phyloP scores from a whole-genome alignment of 805 yeast species.

The Candida arabinofermentans region DNA sequence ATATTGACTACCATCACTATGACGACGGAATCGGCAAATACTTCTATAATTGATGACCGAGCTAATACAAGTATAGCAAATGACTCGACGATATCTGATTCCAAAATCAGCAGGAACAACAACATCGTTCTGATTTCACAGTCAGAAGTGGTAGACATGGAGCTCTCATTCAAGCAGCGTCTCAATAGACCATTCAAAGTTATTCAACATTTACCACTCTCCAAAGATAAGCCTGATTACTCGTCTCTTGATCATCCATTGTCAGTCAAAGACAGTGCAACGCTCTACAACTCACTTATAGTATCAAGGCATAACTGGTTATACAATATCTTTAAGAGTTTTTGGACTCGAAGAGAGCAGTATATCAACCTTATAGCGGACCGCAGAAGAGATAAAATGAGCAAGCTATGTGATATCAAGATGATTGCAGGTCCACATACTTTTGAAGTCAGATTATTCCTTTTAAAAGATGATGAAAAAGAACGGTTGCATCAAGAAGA shows the following conservation, averaged over 20 bases:
- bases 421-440: conserved; percentile 79
- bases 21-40: not conserved
- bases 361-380: conserved; percentile 46
- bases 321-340: conserved; percentile 65
- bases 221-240: conserved; percentile 60
- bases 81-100: not conserved
- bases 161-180: conserved; percentile 26
- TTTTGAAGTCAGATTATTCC: conserved; percentile 72
- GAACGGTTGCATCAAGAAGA: conserved; percentile 40
- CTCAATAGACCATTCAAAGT: conserved; percentile 58
- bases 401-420: conserved; percentile 74
- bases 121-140: conserved; percentile 26
- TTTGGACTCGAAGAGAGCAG: conserved; percentile 56
- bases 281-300: conserved; percentile 64
- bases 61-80: not conserved
- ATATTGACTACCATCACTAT: too few relatives aligned
- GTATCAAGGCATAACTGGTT: conserved; percentile 70
- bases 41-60: not conserved
- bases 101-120: conserved; percentile 21
- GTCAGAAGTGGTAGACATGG: conserved; percentile 28
- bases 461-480: conserved; percentile 75
- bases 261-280: conserved; percentile 68
- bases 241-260: conserved; percentile 61
- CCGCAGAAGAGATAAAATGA: conserved; percentile 73
- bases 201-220: conserved; percentile 63